Percentiles rank a stretch among this genome's conserved stretches.
Evolutionary conservation across 768 basidiomycete species (phyloP).

Genomic region (Lenzites betulinus): DNA sequence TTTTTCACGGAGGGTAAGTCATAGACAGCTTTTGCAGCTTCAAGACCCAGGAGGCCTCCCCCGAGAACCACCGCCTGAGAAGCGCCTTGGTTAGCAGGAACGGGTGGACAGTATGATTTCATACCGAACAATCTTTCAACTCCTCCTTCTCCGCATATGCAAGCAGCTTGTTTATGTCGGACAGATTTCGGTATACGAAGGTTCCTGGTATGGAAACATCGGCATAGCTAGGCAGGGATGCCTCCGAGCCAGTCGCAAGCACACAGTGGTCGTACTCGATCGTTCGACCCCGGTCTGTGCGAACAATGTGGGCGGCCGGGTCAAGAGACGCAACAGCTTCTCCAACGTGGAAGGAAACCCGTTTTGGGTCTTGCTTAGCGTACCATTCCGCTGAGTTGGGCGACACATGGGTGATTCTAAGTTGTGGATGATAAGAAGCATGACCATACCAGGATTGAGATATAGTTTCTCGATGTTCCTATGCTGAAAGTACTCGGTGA

Average conservation of each 20-base stretch:
- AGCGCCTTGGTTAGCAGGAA: not conserved
- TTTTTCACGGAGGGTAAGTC: constrained; percentile 52
- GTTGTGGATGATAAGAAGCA: no score
- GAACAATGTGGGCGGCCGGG: constrained; percentile 43
- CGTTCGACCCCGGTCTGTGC: constrained; percentile 46
- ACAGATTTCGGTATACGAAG: constrained; percentile 73
- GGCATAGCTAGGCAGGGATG: constrained; percentile 61
- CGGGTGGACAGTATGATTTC: not conserved
- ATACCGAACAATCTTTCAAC: constrained; percentile 35
- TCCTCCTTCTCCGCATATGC: constrained; percentile 50
- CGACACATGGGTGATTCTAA: no score
- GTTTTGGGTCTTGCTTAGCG: constrained; percentile 53
- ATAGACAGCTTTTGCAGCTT: constrained; percentile 72
- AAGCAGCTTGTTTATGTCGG: constrained; percentile 67
- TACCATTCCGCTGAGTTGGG: constrained; percentile 62
- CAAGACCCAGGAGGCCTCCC: constrained; percentile 71
- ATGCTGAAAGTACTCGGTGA: constrained; percentile 66
- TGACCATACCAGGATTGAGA: constrained; percentile 49
- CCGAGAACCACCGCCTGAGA: constrained; percentile 56
- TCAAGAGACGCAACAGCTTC: constrained; percentile 48
- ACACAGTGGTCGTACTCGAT: constrained; percentile 63
- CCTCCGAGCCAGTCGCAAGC: constrained; percentile 69
- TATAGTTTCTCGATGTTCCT: constrained; percentile 61
- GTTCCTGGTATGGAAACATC: constrained; percentile 51
- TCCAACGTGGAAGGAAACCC: constrained; percentile 53